phyloP scores from a whole-genome alignment of 768 basidiomycete genomes.

The Boletus vinaceobasis region DNA sequence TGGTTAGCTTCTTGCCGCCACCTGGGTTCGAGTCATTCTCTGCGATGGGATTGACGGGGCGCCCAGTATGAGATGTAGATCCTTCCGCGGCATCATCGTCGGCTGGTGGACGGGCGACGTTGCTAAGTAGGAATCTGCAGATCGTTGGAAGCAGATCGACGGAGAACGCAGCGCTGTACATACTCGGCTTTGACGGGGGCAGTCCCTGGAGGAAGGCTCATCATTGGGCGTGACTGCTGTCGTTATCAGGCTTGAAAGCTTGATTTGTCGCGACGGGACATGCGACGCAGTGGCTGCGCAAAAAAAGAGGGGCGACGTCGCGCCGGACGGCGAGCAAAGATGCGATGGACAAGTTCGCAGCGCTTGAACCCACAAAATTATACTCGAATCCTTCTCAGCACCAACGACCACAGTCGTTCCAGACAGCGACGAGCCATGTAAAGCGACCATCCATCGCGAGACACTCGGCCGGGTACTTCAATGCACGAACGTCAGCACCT shows the following conservation, averaged over 20 bases:
- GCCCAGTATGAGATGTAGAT: conserved; percentile 35
- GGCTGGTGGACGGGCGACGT: conserved; percentile 24
- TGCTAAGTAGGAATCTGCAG: conserved; percentile 41
- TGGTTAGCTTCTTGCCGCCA: conserved; percentile 43
- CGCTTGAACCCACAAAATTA: conserved; percentile 71
- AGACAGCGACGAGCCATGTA: conserved; percentile 12
- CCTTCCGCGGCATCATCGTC: conserved; percentile 70
- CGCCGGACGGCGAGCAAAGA: conserved; percentile 4
- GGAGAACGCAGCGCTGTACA: conserved; percentile 5
- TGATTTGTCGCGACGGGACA: not conserved
- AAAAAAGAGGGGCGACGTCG: not conserved
- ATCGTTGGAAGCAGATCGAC: not conserved
- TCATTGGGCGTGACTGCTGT: conserved; percentile 1
- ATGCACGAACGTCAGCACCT: not conserved
- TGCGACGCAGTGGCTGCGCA: conserved; percentile 11
- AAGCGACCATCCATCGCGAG: conserved; percentile 8
- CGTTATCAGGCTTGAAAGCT: not conserved
- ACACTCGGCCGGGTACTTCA: conserved; percentile 7
- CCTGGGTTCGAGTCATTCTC: conserved; percentile 29
- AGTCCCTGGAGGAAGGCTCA: conserved; percentile 37
- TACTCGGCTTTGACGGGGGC: conserved; percentile 56
- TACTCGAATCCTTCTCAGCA: conserved; percentile 37
- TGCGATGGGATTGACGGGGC: conserved; percentile 28
- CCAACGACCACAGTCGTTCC: conserved; percentile 12
- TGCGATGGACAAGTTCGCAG: conserved; percentile 81